These are phyloP conservation scores for Sporothrix schenckii DNA, from an alignment of 2,329 filamentous ascomycete genomes.

Conservation along the genomic window DNA sequence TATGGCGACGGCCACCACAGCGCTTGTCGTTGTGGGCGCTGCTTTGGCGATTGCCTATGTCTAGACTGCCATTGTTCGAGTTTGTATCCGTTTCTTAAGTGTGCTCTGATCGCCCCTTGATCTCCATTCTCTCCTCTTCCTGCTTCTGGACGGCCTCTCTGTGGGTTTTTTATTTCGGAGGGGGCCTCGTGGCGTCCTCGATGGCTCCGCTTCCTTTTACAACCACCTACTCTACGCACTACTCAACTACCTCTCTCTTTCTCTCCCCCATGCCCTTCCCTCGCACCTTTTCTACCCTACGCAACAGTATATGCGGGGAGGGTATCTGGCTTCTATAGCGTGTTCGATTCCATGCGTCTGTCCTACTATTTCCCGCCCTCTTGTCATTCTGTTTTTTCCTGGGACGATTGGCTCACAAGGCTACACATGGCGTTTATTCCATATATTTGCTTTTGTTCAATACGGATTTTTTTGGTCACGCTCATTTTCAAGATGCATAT, in stretches of 20 bases:
- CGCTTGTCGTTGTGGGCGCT: not conserved
- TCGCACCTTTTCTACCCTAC: not conserved
- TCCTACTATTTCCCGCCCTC: not conserved
- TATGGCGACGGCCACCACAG: not conserved
- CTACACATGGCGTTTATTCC: conserved; percentile 4
- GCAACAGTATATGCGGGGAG: not conserved
- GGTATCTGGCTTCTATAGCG: not conserved
- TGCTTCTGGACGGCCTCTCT: no score
- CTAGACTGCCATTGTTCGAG: not conserved
- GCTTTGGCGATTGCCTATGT: conserved; percentile 8
- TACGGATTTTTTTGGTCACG: not conserved
- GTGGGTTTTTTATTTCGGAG: no score
- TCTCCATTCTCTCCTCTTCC: not conserved
- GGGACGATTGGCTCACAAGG: not conserved
- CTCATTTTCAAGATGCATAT: not conserved
- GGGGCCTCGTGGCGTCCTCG: no score
- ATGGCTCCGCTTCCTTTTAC: not conserved
- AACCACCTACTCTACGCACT: not conserved
- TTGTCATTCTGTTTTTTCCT: not conserved
- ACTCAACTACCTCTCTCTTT: not conserved
- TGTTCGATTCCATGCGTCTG: not conserved
- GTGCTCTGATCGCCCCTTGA: not conserved
- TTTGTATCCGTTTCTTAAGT: not conserved
- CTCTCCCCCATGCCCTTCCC: not conserved
- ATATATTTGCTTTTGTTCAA: not conserved